Base-by-base conservation (phyloP, 306 rosid genomes). In the Mucuna pruriens region DNA sequence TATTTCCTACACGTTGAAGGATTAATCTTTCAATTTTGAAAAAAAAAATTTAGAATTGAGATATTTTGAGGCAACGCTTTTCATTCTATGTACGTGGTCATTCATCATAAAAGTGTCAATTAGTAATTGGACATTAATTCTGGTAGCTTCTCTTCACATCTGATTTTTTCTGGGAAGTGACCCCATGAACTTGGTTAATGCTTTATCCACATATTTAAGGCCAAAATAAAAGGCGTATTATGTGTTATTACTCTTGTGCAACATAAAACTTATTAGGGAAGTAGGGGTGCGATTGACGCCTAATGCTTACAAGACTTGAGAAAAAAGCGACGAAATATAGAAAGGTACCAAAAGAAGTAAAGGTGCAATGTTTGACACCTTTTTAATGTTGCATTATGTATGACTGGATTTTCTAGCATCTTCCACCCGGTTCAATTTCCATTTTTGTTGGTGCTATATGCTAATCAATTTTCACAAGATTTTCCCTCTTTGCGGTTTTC, bases 301-400 rank as follows among this genome's bases (percentile, higher is more conserved):
- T 64, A 23, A 16, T 12, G n/a, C 64, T 66, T 40, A 54, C 62
- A 72, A 39, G 74, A 36, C 23, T 45, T 20, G 36, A 74, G 67
- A n/a, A 40, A 77, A 60, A 60, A 12, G 17, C 9, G 4, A 60
- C 3, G 9, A 12, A 12, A 20, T 22, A 17, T 22, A 29, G 52
- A 76, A 77, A 81, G 76, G n/a, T 22, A 15, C 12, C 78, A 58
- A 65, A 79, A 57, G 40, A 48, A 36, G 69, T 39, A 52, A 78
- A 78, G 75, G 54, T 22, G 17, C 2, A 26, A 73, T 64, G 39
- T 54, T 77, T 64, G 34, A n/a, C 74, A 1, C 52, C 55, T 11
- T 40, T 79, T 80, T 13, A 44, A 15, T 75, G 33, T 36, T 33
- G 12, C 6, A 20, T 16, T 12, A 26, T 61, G 10, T 26, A 46